Conservation (phyloP, 176 grass and related monocot genomes). For the Metroxylon sagu region DNA sequence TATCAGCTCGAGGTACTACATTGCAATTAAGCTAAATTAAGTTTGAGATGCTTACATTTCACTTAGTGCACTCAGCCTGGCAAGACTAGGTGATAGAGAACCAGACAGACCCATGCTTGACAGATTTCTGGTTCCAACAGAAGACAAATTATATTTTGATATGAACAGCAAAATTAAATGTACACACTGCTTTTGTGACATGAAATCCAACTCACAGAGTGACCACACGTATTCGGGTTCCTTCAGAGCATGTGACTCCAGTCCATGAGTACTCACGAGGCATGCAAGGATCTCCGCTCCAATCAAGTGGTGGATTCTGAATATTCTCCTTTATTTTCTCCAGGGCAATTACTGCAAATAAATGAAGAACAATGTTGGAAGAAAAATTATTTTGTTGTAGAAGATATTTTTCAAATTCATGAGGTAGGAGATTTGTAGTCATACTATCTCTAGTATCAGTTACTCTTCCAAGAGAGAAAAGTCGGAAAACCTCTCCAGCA, state of each 20-base stretch:
- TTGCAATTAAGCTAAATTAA: constrained; percentile 10
- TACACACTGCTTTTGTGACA: not conserved
- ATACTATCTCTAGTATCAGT: constrained; percentile 66
- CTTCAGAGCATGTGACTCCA: constrained; percentile 67
- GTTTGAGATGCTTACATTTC: constrained; percentile 49
- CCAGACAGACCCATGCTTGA: constrained; percentile 68
- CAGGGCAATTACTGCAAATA: constrained; percentile 51
- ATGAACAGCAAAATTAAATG: constrained; percentile 12
- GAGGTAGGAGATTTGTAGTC: constrained; percentile 2
- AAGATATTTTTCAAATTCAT: no score
- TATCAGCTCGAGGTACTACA: constrained; percentile 26
- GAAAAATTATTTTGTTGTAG: constrained; percentile 5
- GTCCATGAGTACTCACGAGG: constrained; percentile 72
- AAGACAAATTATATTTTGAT: constrained; percentile 10
- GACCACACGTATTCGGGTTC: constrained; percentile 49
- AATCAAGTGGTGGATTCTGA: constrained; percentile 55
- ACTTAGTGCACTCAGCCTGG: constrained; percentile 58
- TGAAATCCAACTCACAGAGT: constrained; percentile 56
- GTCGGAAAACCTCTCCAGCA: constrained; percentile 86
- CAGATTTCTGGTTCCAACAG: constrained; percentile 56
- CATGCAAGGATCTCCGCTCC: constrained; percentile 94
- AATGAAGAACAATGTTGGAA: not conserved
- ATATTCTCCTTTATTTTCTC: constrained; percentile 52
- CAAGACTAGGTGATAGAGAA: constrained; percentile 49
- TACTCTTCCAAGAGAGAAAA: constrained; percentile 63